Conservation (phyloP, 202 grass and related monocot genomes). For the Setaria viridis region DNA sequence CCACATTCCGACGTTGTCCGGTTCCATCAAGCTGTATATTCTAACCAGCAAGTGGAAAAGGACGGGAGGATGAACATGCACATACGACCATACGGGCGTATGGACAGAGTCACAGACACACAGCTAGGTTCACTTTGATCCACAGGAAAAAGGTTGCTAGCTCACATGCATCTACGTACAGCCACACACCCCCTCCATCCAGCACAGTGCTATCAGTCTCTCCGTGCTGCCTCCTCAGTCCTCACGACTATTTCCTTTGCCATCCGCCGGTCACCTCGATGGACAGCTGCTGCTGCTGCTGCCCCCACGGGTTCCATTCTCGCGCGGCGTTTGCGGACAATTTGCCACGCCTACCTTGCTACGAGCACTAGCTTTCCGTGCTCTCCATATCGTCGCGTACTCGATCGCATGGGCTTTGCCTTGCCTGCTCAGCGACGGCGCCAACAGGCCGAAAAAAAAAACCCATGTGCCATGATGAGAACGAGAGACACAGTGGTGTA, state of each 20-base stretch:
- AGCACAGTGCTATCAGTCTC: not conserved
- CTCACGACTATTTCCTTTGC: not conserved
- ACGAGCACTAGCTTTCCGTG: not conserved
- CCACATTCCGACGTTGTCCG: not conserved
- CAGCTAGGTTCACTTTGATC: not conserved
- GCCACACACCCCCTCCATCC: slow-evolving; percentile 5
- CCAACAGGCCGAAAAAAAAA: not conserved
- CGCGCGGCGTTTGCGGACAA: slow-evolving; percentile 19
- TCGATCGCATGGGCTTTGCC: not conserved
- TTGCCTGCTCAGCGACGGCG: slow-evolving; percentile 10
- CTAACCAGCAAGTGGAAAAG: not conserved
- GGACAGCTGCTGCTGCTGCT: not conserved
- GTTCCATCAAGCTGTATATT: not conserved
- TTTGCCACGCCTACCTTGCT: slow-evolving; percentile 7
- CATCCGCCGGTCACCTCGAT: slow-evolving; percentile 13
- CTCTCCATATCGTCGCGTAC: not conserved
- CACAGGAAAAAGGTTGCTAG: not conserved
- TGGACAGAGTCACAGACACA: not conserved
- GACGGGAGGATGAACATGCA: not conserved
- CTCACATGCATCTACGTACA: not conserved
- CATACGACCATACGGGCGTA: not conserved
- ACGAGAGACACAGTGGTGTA: not conserved
- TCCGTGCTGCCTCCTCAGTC: not conserved
- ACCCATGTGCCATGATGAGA: not conserved
- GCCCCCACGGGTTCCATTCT: not conserved